These are phyloP conservation scores for Eimeria sp. DNA, from an alignment of 169 alveolate genomes.

Conservation along the genomic window DNA sequence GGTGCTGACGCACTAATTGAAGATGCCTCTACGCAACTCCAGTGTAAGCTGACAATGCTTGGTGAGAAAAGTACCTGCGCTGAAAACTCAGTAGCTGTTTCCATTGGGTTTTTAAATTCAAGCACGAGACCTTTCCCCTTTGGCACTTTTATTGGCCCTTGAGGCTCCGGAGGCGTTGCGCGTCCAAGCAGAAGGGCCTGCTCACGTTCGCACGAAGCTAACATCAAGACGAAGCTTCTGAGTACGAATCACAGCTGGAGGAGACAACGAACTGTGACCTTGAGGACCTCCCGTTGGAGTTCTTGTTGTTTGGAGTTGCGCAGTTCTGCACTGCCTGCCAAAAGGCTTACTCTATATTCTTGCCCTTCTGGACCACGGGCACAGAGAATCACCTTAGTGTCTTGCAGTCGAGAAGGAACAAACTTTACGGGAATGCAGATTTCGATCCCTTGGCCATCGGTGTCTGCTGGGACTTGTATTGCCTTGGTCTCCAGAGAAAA, in stretches of 20 bases:
- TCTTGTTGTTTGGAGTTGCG: too few species aligned
- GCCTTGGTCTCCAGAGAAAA: conserved; percentile 63
- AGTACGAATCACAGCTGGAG: background rate
- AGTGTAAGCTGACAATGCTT: background rate
- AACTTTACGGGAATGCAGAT: conserved; percentile 71
- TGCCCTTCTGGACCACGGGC: conserved; percentile 81
- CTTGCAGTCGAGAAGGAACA: conserved; percentile 84
- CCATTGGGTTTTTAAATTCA: conserved; percentile 74
- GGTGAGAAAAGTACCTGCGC: conserved; percentile 45
- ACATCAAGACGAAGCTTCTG: background rate
- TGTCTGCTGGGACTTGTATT: conserved; percentile 56
- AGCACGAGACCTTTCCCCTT: conserved; percentile 76
- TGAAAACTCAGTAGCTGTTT: conserved; percentile 62
- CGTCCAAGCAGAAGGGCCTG: conserved; percentile 85
- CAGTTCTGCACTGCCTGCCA: background rate
- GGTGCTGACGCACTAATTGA: background rate
- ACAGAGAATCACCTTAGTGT: conserved; percentile 82
- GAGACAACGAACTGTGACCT: background rate
- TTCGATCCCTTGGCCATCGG: conserved; percentile 68
- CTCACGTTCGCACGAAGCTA: background rate
- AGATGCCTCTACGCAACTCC: background rate
- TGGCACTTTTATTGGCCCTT: conserved; percentile 84
- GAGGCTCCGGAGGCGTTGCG: conserved; percentile 86
- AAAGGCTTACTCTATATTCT: conserved; percentile 76
- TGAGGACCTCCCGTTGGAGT: background rate